phyloP scores from a whole-genome alignment of 768 basidiomycete species.

The Cyathus striatus region DNA sequence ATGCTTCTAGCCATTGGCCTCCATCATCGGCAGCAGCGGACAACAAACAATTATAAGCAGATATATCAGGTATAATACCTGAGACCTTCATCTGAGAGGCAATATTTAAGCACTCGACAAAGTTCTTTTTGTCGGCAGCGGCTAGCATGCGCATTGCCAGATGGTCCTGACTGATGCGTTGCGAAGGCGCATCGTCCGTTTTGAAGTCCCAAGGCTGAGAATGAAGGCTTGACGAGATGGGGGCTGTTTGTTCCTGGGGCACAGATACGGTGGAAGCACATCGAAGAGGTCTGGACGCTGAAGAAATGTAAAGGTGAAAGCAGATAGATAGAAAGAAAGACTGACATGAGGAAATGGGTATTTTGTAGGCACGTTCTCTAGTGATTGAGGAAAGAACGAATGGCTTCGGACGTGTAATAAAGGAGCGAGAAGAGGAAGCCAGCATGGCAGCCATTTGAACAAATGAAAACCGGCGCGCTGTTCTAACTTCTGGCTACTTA shows the following conservation, averaged over 20 bases:
- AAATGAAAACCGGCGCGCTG: no score
- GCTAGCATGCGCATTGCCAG: slow-evolving; percentile 23
- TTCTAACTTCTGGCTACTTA: no score
- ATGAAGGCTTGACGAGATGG: background rate
- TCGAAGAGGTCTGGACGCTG: background rate
- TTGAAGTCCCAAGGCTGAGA: slow-evolving; percentile 3
- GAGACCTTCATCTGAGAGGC: slow-evolving; percentile 55
- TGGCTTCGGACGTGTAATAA: background rate
- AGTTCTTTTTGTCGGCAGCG: slow-evolving; percentile 28
- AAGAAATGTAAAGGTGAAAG: background rate
- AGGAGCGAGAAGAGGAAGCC: background rate
- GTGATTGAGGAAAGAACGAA: background rate
- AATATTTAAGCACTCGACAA: slow-evolving; percentile 35
- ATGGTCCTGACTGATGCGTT: background rate
- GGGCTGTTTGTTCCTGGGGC: background rate
- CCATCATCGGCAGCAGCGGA: slow-evolving; percentile 35
- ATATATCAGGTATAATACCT: slow-evolving; percentile 45
- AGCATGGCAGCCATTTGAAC: background rate
- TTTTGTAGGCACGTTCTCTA: background rate
- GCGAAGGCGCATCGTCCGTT: slow-evolving; percentile 2
- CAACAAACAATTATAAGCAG: slow-evolving; percentile 56
- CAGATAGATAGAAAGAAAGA: background rate
- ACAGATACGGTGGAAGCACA: background rate
- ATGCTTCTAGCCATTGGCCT: slow-evolving; percentile 43
- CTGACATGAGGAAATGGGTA: background rate